Conservation (phyloP, 495 filamentous ascomycete species). For the Aspergillus affinis region DNA sequence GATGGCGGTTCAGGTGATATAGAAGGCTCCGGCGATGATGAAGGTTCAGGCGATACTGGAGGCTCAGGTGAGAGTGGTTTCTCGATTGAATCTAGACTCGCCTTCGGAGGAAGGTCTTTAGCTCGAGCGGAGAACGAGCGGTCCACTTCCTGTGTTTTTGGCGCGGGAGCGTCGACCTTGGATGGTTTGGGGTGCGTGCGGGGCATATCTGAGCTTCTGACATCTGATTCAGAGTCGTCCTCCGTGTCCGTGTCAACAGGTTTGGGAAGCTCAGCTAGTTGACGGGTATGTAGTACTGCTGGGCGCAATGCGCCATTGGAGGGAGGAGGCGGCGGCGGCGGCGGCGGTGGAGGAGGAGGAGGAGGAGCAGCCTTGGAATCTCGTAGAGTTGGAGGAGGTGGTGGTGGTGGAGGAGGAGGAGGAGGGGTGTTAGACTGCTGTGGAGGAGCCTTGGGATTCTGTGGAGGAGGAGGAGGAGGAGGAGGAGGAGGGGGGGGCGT, state of each 20-base stretch:
- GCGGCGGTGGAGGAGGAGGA: too few species aligned
- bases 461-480: constrained; percentile 8
- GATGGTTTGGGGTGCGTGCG: constrained; percentile 60
- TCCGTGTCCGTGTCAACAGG: constrained; percentile 3
- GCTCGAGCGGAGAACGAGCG: constrained; percentile 25
- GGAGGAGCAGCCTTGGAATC: too few species aligned
- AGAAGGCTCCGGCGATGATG: neutral
- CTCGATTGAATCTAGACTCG: constrained; percentile 6
- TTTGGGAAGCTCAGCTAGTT: neutral
- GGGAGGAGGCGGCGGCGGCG: constrained; percentile 14
- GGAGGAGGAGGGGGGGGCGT: constrained; percentile 44
- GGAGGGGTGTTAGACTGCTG: too few species aligned
- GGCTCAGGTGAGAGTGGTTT: neutral
- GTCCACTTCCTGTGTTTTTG: constrained; percentile 4
- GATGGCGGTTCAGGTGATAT: neutral
- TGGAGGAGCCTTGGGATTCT: too few species aligned
- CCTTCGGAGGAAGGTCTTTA: constrained; percentile 15
- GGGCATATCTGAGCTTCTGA: constrained; percentile 60
- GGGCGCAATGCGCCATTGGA: constrained; percentile 43
- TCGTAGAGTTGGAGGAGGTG: too few species aligned
- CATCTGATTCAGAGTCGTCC: constrained; percentile 19
- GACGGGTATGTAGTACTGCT: constrained; percentile 11
- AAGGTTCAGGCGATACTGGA: constrained; percentile 4
- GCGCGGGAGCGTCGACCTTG: constrained; percentile 20
- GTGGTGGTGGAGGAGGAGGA: too few species aligned